These are phyloP conservation scores for Parafenestella ontariensis DNA, from an alignment of 2,329 filamentous ascomycete species.

Conservation along the genomic window DNA sequence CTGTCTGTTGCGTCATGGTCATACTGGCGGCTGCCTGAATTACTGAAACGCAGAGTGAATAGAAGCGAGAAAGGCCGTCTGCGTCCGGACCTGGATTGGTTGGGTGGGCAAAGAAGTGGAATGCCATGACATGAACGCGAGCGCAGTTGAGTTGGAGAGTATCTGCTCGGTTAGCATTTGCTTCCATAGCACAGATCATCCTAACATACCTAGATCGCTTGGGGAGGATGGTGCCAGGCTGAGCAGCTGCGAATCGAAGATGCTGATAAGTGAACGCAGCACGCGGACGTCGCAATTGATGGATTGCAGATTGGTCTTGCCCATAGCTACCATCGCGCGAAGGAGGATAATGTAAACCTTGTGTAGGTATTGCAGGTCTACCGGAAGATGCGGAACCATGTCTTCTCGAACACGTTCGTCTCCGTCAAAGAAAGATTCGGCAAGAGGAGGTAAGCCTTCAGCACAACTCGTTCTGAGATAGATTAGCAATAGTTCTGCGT, in stretches of 20 bases:
- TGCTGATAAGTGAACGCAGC: slow-evolving; percentile 42
- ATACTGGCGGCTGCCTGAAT: slow-evolving; percentile 33
- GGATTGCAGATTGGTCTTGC: slow-evolving; percentile 42
- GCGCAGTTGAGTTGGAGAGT: slow-evolving; percentile 44
- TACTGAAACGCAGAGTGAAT: slow-evolving; percentile 42
- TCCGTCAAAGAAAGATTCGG: slow-evolving; percentile 43
- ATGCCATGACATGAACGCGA: slow-evolving; percentile 45
- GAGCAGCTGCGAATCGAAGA: slow-evolving; percentile 46
- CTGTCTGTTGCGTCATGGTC: slow-evolving; percentile 29
- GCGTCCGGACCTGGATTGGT: slow-evolving; percentile 33
- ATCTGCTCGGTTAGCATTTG: slow-evolving; percentile 30
- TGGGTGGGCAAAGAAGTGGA: slow-evolving; percentile 46
- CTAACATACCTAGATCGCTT: slow-evolving; percentile 39
- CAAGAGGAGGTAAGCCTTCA: slow-evolving; percentile 46
- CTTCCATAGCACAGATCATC: neutral
- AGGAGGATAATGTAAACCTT: slow-evolving; percentile 44
- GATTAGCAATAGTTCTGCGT: slow-evolving; percentile 13
- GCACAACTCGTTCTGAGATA: slow-evolving; percentile 37
- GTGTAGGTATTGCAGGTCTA: slow-evolving; percentile 42
- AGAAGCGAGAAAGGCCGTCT: slow-evolving; percentile 40
- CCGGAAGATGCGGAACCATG: slow-evolving; percentile 39
- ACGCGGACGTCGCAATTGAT: slow-evolving; percentile 39
- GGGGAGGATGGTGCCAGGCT: slow-evolving; percentile 38
- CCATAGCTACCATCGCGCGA: slow-evolving; percentile 44
- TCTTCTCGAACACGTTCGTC: slow-evolving; percentile 44